Evolutionary conservation across 805 yeast genomes (phyloP).

Genomic region (Candida peoriensis): DNA sequence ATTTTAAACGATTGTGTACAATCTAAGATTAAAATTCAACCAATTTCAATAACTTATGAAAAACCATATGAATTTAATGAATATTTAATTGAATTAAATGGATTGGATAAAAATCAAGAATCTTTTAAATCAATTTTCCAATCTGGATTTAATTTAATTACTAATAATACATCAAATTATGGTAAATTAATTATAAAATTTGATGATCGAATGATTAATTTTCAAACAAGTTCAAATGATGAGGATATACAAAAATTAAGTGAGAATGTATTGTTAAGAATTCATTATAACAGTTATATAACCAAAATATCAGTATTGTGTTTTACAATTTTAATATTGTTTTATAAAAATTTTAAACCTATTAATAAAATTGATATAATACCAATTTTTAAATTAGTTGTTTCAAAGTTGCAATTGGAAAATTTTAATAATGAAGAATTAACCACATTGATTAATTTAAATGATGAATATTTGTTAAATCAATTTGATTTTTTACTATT

Average conservation of each 20-base stretch:
- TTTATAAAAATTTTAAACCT: conserved; percentile 11
- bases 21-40: conserved; percentile 10
- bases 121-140: conserved; percentile 14
- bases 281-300: conserved; percentile 14
- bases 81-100: conserved; percentile 19
- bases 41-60: conserved; percentile 18
- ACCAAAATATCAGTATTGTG: conserved; percentile 17
- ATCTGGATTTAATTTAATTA: conserved; percentile 8
- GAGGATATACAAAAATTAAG: conserved; percentile 5
- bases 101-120: conserved; percentile 20
- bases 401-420: background rate
- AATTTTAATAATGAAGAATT: conserved; percentile 2
- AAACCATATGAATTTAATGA: conserved; percentile 22
- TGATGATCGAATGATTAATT: conserved; percentile 4
- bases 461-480: conserved; percentile 1
- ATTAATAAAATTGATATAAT: conserved; percentile 7
- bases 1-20: conserved; percentile 11
- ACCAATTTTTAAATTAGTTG: conserved; percentile 6
- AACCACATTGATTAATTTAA: background rate
- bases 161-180: conserved; percentile 11
- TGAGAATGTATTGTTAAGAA: conserved; percentile 10
- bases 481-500: conserved; percentile 3
- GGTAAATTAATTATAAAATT: conserved; percentile 21
- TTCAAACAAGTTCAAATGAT: conserved; percentile 6
- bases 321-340: conserved; percentile 10